Conservation (phyloP, 1,284 basidiomycete species). For the Trametes pubescens region DNA sequence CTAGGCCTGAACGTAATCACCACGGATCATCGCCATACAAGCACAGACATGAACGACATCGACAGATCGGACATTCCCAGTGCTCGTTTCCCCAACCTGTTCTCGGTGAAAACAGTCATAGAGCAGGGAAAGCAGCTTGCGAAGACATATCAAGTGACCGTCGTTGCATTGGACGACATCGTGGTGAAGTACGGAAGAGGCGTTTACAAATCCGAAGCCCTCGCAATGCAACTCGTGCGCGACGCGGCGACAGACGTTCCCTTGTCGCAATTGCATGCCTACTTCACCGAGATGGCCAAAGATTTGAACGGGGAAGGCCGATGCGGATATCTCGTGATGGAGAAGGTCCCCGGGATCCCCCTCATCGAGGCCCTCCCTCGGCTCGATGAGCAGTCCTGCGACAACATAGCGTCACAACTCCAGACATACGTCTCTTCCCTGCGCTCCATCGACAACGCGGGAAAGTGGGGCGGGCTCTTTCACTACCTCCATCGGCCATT, state of each 20-base stretch:
- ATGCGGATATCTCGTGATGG: conserved; percentile 4
- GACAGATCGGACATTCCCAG: neutral
- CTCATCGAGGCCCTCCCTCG: neutral
- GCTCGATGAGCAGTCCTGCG: neutral
- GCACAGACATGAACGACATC: no score
- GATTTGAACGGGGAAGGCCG: neutral
- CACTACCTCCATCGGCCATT: no score
- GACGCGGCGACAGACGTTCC: neutral
- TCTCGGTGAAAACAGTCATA: neutral
- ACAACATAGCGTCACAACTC: neutral
- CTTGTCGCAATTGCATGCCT: neutral
- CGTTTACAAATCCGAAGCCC: conserved; percentile 6
- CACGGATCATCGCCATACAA: no score
- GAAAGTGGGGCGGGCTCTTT: no score
- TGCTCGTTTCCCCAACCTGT: neutral
- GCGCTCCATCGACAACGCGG: neutral
- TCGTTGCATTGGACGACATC: neutral
- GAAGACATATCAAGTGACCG: neutral
- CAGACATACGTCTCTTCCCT: neutral
- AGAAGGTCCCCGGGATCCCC: neutral
- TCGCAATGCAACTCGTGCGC: neutral
- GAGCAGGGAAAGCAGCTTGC: neutral
- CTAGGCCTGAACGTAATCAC: no score
- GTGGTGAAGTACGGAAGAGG: neutral
- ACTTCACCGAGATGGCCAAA: neutral